These are phyloP conservation scores for Mortierella antarctica DNA, from an alignment of 192 early-diverging fungal species.

Conservation along the genomic window DNA sequence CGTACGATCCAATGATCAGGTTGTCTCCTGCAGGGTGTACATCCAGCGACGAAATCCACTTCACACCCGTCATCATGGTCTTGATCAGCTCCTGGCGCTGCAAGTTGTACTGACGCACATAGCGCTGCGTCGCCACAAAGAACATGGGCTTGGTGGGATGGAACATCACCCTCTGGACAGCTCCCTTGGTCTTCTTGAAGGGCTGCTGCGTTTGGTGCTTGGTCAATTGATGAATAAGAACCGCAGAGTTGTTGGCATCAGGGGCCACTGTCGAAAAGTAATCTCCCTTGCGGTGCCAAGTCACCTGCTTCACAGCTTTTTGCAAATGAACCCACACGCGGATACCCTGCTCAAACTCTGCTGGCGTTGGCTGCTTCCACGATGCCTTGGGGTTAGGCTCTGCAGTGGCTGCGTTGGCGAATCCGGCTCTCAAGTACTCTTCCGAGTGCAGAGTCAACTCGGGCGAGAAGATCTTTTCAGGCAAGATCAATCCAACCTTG, in stretches of 20 bases:
- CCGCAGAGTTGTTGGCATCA: slow-evolving; percentile 77
- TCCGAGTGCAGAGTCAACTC: slow-evolving; percentile 56
- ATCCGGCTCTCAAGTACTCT: slow-evolving; percentile 60
- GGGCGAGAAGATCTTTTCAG: slow-evolving; percentile 53
- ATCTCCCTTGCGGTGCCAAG: slow-evolving; percentile 97
- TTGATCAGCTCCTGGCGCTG: slow-evolving; percentile 86
- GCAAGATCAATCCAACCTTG: slow-evolving; percentile 56
- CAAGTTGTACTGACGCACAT: slow-evolving; percentile 94
- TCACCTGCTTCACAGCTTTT: slow-evolving; percentile 79
- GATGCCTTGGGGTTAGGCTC: slow-evolving; percentile 32
- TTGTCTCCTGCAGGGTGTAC: slow-evolving; percentile 97
- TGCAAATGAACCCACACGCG: slow-evolving; percentile 45
- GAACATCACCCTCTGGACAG: slow-evolving; percentile 90
- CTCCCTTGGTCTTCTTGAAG: slow-evolving; percentile 90
- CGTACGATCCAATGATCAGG: slow-evolving; percentile 94
- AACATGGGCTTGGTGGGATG: slow-evolving; percentile 94
- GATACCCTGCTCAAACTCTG: slow-evolving; percentile 35
- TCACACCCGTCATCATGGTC: slow-evolving; percentile 85
- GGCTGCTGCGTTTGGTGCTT: slow-evolving; percentile 90
- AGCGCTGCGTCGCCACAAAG: slow-evolving; percentile 94
- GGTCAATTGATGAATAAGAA: slow-evolving; percentile 93
- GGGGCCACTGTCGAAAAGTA: slow-evolving; percentile 91
- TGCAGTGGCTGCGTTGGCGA: slow-evolving; percentile 21
- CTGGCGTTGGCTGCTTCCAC: slow-evolving; percentile 52
- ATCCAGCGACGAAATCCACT: slow-evolving; percentile 97